Evolutionary conservation across 1,284 basidiomycete species (phyloP).

Genomic region (Agaricales sp.): DNA sequence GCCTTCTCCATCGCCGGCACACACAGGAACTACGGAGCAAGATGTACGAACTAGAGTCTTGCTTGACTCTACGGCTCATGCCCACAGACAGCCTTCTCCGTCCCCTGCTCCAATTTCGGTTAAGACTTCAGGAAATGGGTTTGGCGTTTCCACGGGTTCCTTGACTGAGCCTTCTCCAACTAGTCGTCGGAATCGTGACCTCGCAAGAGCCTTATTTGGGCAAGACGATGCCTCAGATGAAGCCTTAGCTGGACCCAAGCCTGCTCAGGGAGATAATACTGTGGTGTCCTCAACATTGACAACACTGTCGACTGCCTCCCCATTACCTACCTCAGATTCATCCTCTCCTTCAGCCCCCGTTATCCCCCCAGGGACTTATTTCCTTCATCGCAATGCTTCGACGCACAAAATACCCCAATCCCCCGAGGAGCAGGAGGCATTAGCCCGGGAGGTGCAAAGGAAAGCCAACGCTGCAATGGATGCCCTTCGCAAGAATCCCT

Average conservation of each 20-base stretch:
- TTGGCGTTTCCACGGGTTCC: neutral
- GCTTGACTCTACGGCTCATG: constrained; percentile 7
- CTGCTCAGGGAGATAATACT: neutral
- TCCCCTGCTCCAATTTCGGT: neutral
- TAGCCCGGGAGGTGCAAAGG: constrained; percentile 58
- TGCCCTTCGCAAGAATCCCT: constrained; percentile 51
- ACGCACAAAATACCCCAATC: constrained; percentile 28
- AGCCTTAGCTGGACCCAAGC: constrained; percentile 6
- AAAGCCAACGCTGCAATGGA: constrained; percentile 61
- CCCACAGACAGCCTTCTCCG: neutral
- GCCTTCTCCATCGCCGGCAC: constrained; percentile 17
- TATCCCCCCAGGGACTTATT: constrained; percentile 16
- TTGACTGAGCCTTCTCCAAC: constrained; percentile 31
- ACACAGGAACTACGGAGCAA: constrained; percentile 11
- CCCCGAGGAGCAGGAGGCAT: constrained; percentile 35
- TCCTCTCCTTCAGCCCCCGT: neutral
- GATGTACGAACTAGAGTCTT: constrained; percentile 14
- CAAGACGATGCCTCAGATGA: constrained; percentile 29
- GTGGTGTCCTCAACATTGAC: neutral
- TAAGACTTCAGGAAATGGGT: neutral
- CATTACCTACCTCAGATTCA: neutral
- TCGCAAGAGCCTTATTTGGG: constrained; percentile 67
- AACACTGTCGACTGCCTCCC: neutral
- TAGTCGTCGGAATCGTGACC: constrained; percentile 54
- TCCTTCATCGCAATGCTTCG: constrained; percentile 26